Base-by-base conservation (phyloP, 2,329 filamentous ascomycete species). In the Cladosporium sp. region DNA sequence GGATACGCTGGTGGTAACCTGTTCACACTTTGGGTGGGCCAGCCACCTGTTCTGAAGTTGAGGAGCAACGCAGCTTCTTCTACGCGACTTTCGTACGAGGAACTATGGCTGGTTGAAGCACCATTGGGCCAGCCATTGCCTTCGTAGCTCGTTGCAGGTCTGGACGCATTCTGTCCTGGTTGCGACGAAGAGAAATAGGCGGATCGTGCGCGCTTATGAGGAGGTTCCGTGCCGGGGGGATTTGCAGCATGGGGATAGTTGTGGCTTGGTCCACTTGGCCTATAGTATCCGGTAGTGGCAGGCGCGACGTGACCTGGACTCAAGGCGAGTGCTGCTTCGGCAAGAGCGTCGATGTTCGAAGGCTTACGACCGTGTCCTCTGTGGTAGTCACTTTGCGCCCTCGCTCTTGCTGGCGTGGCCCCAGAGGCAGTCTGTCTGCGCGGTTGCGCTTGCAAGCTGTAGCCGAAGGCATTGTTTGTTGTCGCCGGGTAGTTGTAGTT, bases 141-240 rank as follows among this genome's bases (percentile, higher is more conserved):
- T 60, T 72, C 73, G 62, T 80, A 75, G 67, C 77, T 80, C 36
- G 77, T 80, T 45, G 74, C 73, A 15, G 78, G 78, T 58, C 78
- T 67, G 34, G 75, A 72, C 32, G 70, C 67, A 35, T 69, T 66
- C 25, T 67, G 64, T 45, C 73, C 68, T 19, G 74, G 69, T 22
- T 74, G 71, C 17, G 77, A 78, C 24, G 78, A 77, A 15, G 75
- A 73, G 52, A 80, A 72, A 63, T 80, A 75, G 64, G 85, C 83
- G 42, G 84, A 86, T 61, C 83, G 80, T 49, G 82, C 78, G 40
- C 84, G 79, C 70, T 87, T 87, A 19, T 81, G 71, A 3, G 83
- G 83, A 47, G 81, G 77, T 64, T 84, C 78, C 48, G 72, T 66
- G 70, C 44, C 65, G 59, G 40, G 61, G 37, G 67, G 59, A 61